These are phyloP conservation scores for Epichloe coenophiala DNA, from an alignment of 2,329 filamentous ascomycete species.

Conservation along the genomic window DNA sequence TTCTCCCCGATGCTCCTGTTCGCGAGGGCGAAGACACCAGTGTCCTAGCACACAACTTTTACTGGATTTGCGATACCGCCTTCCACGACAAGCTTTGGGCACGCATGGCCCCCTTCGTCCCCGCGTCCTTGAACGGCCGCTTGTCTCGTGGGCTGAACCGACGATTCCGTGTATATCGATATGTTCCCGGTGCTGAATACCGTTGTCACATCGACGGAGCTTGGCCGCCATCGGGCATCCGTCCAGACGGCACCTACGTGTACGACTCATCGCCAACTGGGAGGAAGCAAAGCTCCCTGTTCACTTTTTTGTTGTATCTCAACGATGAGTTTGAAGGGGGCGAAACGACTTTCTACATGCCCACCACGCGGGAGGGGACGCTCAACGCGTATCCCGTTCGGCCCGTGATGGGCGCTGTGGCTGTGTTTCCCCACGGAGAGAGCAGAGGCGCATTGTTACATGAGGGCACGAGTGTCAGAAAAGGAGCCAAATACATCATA, in stretches of 20 bases:
- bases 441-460: slow-evolving; percentile 51
- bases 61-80: slow-evolving; percentile 52
- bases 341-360: slow-evolving; percentile 59
- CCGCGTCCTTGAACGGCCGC: slow-evolving; percentile 39
- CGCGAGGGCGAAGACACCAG: slow-evolving; percentile 52
- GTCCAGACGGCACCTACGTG: slow-evolving; percentile 42
- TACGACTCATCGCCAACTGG: slow-evolving; percentile 50
- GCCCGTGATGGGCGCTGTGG: slow-evolving; percentile 54
- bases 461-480: slow-evolving; percentile 57
- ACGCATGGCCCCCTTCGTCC: slow-evolving; percentile 46
- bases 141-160: slow-evolving; percentile 51
- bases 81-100: slow-evolving; percentile 53
- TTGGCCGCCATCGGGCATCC: slow-evolving; percentile 57
- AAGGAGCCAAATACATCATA: slow-evolving; percentile 55
- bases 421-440: slow-evolving; percentile 58
- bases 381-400: slow-evolving; percentile 57
- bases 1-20: slow-evolving; percentile 54
- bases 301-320: slow-evolving; percentile 56
- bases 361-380: slow-evolving; percentile 47
- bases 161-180: slow-evolving; percentile 58
- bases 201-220: slow-evolving; percentile 58
- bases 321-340: slow-evolving; percentile 61
- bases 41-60: slow-evolving; percentile 59
- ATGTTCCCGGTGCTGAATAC: slow-evolving; percentile 61
- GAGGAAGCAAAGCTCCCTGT: slow-evolving; percentile 52